Evolutionary conservation across 2,329 filamentous ascomycete genomes (phyloP), one percentile per base, ranked within the genome.

Genomic region (Cercospora zeae-maydis): DNA sequence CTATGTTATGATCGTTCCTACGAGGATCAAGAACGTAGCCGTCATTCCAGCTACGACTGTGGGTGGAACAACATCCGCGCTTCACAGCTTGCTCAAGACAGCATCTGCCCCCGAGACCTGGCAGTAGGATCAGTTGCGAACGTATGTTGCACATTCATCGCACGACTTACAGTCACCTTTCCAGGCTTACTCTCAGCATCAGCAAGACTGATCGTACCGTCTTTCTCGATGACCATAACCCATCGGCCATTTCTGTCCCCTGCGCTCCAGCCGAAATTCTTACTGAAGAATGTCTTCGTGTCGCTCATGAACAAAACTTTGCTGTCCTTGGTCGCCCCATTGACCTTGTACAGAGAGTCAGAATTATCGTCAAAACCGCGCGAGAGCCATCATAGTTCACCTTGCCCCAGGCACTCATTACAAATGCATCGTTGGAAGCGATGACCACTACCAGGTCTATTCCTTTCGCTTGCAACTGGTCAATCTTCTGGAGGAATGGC

Each of bases 371-470:
- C 11, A 13, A 52, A 21, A 3, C 10, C 14, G 33, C n/a, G n/a
- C n/a, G 37, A 36, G 27, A 21, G 30, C 11, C 10, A 9, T 5
- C 4, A n/a, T 33, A 10, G 14, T 19, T 24, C 42, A 59, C 57
- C 57, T 59, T 59, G 33, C 57, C 57, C 57, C 57, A 59, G 2
- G 90, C 91, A 72, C 86, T 88, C 90, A 93, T 93, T 77, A 96
- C 92, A 75, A 83, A 96, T 67, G 88, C 82, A 79, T 96, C 92
- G 79, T 96, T 96, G 82, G 82, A 88, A 64, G 91, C 90, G 73
- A 96, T 88, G 74, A 95, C 86, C 69, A 91, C 85, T 72, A 96
- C 86, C 67, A 89, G 78, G 78, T 96, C 92, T 69, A 96, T 89
- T 72, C 90, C 91, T 84, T 93, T 93, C 75, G 81, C 80, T 80